Base-by-base conservation (phyloP, 768 basidiomycete species). In the Lactarius pseudohatsudake region DNA sequence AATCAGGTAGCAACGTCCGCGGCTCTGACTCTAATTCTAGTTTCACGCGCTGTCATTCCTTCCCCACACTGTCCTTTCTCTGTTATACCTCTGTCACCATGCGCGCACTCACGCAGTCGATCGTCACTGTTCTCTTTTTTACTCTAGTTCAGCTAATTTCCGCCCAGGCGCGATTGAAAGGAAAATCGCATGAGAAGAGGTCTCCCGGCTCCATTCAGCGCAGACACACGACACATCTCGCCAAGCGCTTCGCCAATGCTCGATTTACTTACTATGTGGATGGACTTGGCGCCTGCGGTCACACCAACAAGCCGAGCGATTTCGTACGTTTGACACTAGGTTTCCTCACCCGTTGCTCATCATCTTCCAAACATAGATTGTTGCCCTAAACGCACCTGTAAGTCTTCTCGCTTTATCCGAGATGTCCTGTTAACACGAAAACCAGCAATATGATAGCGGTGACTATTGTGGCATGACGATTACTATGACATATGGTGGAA, bases 271-370 rank as follows among this genome's bases (percentile, higher is more conserved):
- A 78, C 69, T 88, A 87, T 72, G 79, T 81, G 53, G 82, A 80
- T 62, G 85, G 85, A 65, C 69, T 82, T 47, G 86, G 86, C 72
- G 85, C 86, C 54, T 87, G 86, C 69, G 86, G 86, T 26, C 32
- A 75, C 3, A 26, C 0, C 10, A 86, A 79, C 70, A 60, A 45
- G 0, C 57, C 78, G 38, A 70, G 64, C 55, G 84, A 86, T 69
- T 85, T 76, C 57, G 85, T 85, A 69, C 64, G 81, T 77, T 34
- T 26, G 22, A 60, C 55, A 32, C 34, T 9, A 40, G 6, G 60
- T 60, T 71, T 41, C 43, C 4, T 28, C 60, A 8, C 6, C 13
- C n/a, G 26, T 43, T 30, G 18, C 60, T 61, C 28, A 50, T 30
- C 13, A 11, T 61, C 64, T 18, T 54, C 16, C 55, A 34, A 53